Evolutionary conservation across 352 stramenopile species (phyloP).

Genomic region (Pythium scleroteichum): DNA sequence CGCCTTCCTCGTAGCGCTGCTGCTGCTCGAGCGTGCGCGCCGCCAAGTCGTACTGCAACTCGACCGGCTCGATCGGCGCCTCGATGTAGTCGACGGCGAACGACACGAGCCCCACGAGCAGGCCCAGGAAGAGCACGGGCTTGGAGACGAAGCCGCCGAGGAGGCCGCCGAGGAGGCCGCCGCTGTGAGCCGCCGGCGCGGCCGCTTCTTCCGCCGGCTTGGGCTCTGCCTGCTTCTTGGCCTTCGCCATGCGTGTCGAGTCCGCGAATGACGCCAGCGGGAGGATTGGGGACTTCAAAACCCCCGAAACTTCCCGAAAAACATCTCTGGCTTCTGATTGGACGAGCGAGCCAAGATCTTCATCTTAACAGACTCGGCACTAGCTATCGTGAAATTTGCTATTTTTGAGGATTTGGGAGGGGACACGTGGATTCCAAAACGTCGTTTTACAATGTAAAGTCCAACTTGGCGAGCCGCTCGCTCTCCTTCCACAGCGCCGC

Average conservation of each 20-base stretch:
- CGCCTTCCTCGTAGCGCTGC: constrained; percentile 28
- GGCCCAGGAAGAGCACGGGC: constrained; percentile 44
- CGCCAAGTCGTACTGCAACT: constrained; percentile 35
- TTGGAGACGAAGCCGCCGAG: constrained; percentile 40
- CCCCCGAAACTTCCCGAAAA: too few relatives aligned
- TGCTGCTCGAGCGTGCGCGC: constrained; percentile 46
- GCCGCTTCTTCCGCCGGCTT: not conserved
- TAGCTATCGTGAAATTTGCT: not conserved
- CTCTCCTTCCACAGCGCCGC: constrained; percentile 40
- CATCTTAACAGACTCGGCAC: too few relatives aligned
- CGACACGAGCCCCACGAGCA: constrained; percentile 57
- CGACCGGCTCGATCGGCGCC: constrained; percentile 37
- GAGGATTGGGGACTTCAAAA: too few relatives aligned
- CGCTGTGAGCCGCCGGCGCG: too few relatives aligned
- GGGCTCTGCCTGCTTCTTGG: constrained; percentile 7
- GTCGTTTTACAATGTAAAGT: too few relatives aligned
- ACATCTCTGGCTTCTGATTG: too few relatives aligned
- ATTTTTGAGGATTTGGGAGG: constrained; percentile 25
- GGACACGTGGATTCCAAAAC: too few relatives aligned
- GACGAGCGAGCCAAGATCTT: too few relatives aligned
- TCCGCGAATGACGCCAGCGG: constrained; percentile 1
- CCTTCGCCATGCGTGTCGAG: constrained; percentile 10
- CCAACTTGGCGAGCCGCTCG: constrained; percentile 25
- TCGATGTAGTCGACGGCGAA: constrained; percentile 51
- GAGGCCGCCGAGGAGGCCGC: constrained; percentile 5